Evolutionary conservation across 495 filamentous ascomycete genomes (phyloP).

Genomic region (Aspergillus cavernicola): DNA sequence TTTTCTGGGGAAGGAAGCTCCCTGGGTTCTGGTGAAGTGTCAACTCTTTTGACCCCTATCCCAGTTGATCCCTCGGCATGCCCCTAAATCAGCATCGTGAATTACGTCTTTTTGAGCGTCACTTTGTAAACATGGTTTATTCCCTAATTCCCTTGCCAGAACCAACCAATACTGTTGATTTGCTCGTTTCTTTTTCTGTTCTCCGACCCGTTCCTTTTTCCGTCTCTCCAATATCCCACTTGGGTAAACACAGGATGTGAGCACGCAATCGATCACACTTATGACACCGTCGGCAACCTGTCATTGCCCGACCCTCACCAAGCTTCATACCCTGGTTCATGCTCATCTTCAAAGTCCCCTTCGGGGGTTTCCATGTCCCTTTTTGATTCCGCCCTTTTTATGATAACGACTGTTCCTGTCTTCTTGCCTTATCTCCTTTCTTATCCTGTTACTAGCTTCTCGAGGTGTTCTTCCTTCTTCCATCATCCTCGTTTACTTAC

Average conservation of each 20-base stretch:
- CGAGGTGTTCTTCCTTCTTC: background rate
- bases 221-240: constrained; percentile 6
- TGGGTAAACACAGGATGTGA: constrained; percentile 23
- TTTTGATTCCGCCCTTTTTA: constrained; percentile 10
- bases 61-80: background rate
- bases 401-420: constrained; percentile 3
- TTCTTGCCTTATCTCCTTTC: constrained; percentile 8
- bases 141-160: background rate
- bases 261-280: constrained; percentile 43
- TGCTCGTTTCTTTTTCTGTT: constrained; percentile 7
- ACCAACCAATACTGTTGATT: constrained; percentile 8
- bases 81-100: background rate
- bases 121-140: constrained; percentile 3
- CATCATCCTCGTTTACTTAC: constrained; percentile 25
- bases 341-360: constrained; percentile 6
- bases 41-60: background rate
- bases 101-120: background rate
- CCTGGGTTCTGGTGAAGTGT: background rate
- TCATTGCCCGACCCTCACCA: constrained; percentile 20
- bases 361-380: constrained; percentile 9
- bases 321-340: constrained; percentile 17
- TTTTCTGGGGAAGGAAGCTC: constrained; percentile 7
- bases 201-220: background rate
- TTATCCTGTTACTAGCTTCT: constrained; percentile 1
- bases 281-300: constrained; percentile 32